Evolutionary conservation across 306 rosid species (phyloP).

Genomic region (Fragaria iinumae): DNA sequence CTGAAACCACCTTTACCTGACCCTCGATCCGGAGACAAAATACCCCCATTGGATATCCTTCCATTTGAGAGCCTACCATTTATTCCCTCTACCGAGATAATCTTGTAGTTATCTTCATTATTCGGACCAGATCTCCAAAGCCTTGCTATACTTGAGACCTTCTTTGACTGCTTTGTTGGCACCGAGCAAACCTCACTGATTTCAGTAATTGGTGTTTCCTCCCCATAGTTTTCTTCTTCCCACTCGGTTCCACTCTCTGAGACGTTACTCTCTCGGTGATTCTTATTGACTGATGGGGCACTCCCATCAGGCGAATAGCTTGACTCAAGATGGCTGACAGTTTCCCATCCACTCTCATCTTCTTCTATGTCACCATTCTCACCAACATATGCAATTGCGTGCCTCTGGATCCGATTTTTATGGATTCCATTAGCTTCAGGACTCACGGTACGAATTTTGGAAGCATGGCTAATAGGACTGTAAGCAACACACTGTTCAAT

Average conservation of each 20-base stretch:
- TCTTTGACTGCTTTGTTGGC: conserved; percentile 63
- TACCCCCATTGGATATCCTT: conserved; percentile 55
- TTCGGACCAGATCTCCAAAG: conserved; percentile 78
- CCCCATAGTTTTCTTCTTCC: conserved; percentile 54
- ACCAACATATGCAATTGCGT: conserved; percentile 39
- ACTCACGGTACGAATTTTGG: conserved; percentile 67
- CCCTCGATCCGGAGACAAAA: conserved; percentile 62
- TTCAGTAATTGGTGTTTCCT: conserved; percentile 66
- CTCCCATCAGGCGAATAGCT: conserved; percentile 78
- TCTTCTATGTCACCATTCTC: conserved; percentile 66
- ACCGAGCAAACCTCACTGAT: conserved; percentile 67
- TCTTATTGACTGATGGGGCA: conserved; percentile 54
- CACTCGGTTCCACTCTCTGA: conserved; percentile 67
- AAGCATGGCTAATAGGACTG: conserved; percentile 64
- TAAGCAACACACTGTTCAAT: conserved; percentile 58
- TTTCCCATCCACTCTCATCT: conserved; percentile 99
- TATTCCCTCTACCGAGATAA: conserved; percentile 61
- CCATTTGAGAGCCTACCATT: conserved; percentile 77
- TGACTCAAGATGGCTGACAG: conserved; percentile 83
- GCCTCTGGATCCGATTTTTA: conserved; percentile 48
- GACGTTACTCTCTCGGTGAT: conserved; percentile 49
- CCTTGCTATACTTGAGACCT: conserved; percentile 67
- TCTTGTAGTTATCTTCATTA: conserved; percentile 64
- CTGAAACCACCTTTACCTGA: conserved; percentile 52
- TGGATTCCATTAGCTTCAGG: conserved; percentile 51